Conservation (phyloP, 345 rosid species). For the Eucalyptus pumila region DNA sequence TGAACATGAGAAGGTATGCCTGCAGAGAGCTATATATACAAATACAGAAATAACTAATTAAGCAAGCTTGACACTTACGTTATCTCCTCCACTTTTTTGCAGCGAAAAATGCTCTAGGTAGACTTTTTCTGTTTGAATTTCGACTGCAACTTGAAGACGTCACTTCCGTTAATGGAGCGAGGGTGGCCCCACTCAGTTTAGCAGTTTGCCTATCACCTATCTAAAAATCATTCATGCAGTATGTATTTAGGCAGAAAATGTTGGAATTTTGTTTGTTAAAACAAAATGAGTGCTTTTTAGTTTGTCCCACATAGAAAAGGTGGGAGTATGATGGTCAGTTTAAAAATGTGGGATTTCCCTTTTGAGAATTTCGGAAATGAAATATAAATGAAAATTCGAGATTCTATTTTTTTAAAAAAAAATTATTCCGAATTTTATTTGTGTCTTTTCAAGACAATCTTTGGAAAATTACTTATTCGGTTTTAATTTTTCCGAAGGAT, state of each 20-base stretch:
- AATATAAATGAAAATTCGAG: too few species aligned
- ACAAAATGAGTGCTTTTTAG: too few species aligned
- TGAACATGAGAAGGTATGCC: neutral
- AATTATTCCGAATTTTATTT: too few species aligned
- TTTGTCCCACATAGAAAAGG: too few species aligned
- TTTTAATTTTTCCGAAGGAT: too few species aligned
- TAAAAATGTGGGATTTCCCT: too few species aligned
- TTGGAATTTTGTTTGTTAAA: too few species aligned
- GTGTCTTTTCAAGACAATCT: too few species aligned
- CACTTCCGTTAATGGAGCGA: neutral
- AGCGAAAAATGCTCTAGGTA: neutral
- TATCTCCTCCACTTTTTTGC: neutral
- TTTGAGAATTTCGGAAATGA: too few species aligned
- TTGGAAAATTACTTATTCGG: too few species aligned
- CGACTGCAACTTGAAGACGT: neutral
- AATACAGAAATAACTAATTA: neutral
- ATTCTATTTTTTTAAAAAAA: too few species aligned
- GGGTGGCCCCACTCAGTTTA: neutral
- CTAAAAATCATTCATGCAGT: neutral
- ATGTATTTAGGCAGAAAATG: neutral
- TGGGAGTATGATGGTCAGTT: too few species aligned
- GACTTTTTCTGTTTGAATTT: neutral
- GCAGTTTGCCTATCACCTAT: neutral
- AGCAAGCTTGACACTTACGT: neutral
- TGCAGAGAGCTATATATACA: neutral